Evolutionary conservation across 1,284 basidiomycete species (phyloP).

Genomic region (Malassezia equina): DNA sequence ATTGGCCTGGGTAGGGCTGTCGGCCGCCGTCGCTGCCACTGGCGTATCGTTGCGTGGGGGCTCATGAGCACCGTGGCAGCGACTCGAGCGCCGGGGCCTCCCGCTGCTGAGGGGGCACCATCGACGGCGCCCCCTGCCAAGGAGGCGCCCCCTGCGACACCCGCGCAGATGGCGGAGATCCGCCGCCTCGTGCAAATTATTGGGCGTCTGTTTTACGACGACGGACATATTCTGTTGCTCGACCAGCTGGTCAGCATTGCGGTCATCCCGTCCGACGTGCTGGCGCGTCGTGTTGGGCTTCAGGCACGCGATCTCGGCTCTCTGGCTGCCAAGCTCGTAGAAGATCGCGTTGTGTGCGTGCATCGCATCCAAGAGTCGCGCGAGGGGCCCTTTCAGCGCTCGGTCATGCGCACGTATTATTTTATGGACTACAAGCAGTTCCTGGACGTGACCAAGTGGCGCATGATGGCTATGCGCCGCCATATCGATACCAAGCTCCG

Average conservation of each 20-base stretch:
- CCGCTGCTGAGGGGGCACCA: not conserved
- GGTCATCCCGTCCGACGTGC: constrained; percentile 85
- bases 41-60: not conserved
- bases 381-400: constrained; percentile 15
- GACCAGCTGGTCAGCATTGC: constrained; percentile 82
- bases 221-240: constrained; percentile 78
- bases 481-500: constrained; percentile 59
- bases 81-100: not conserved
- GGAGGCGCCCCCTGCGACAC: constrained; percentile 22
- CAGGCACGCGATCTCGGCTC: constrained; percentile 88
- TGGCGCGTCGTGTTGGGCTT: constrained; percentile 75
- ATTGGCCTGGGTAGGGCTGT: not conserved
- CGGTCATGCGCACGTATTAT: constrained; percentile 58
- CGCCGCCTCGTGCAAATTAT: constrained; percentile 72
- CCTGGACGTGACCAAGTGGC: constrained; percentile 94
- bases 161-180: constrained; percentile 34
- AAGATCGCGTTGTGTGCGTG: constrained; percentile 60
- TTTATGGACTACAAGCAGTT: constrained; percentile 92
- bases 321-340: constrained; percentile 72
- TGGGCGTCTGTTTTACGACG: constrained; percentile 84
- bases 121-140: not conserved
- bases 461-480: constrained; percentile 84
- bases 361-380: constrained; percentile 24
- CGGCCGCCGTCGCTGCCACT: not conserved
- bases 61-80: not conserved